Evolutionary conservation across 257 asterid genomes (phyloP).

Genomic region (Nicotiana tabacum): DNA sequence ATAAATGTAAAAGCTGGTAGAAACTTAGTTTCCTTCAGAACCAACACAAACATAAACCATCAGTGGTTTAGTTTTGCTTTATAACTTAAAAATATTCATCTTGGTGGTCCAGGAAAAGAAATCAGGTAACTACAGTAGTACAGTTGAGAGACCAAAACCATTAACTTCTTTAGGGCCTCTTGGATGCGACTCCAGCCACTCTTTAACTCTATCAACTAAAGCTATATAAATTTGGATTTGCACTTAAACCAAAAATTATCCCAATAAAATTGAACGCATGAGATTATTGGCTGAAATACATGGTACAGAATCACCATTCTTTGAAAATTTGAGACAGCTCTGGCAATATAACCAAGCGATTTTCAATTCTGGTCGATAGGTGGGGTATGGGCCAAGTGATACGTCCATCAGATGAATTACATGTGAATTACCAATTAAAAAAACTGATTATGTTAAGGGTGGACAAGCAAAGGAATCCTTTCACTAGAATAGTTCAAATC

Average conservation of each 20-base stretch:
- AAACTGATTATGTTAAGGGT: neutral
- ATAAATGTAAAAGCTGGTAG: neutral
- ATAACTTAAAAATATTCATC: neutral
- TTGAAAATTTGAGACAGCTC: neutral
- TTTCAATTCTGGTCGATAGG: neutral
- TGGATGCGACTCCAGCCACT: neutral
- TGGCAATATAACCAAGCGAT: neutral
- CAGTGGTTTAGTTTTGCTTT: neutral
- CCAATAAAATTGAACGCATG: neutral
- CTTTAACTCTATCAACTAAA: neutral
- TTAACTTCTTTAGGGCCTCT: neutral
- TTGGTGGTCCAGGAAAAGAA: neutral
- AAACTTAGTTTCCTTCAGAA: neutral
- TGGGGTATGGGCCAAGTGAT: neutral
- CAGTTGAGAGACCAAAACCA: neutral
- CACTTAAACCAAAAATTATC: neutral
- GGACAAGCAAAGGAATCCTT: neutral
- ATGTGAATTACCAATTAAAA: neutral
- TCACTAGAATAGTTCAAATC: neutral
- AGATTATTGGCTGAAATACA: neutral
- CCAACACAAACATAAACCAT: neutral
- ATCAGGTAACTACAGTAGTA: neutral
- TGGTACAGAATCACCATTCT: slow-evolving; percentile 3
- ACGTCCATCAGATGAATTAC: neutral
- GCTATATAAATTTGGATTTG: neutral